Conservation (phyloP, 176 grass and related monocot genomes). For the Raddia guianensis region DNA sequence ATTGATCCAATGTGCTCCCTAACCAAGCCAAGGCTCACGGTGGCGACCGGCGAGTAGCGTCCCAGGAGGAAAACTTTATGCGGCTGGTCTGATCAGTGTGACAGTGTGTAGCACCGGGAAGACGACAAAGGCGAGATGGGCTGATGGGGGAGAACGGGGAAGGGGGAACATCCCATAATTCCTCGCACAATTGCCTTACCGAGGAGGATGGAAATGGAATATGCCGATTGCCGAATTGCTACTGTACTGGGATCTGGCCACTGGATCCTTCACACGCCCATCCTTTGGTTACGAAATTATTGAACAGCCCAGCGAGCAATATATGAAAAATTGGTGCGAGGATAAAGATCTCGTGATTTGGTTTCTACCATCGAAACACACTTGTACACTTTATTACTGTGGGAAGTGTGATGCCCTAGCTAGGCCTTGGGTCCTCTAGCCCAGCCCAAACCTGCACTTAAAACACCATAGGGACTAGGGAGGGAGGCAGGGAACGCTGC, state of each 20-base stretch:
- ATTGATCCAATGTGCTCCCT: conserved; percentile 12
- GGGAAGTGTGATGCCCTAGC: no score
- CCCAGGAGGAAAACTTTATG: conserved; percentile 27
- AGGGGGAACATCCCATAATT: not conserved
- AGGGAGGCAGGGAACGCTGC: no score
- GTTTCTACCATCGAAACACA: no score
- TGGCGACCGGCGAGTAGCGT: not conserved
- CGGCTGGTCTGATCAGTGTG: not conserved
- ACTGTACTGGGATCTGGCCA: not conserved
- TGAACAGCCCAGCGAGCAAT: no score
- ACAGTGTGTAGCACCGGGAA: not conserved
- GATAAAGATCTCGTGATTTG: no score
- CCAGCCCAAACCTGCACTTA: no score
- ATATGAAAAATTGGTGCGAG: no score
- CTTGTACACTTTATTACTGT: no score
- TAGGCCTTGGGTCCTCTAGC: no score
- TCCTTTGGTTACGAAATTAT: no score
- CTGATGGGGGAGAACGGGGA: not conserved
- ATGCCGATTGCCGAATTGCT: not conserved
- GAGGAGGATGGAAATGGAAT: not conserved
- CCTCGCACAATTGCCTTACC: not conserved
- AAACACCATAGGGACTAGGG: no score
- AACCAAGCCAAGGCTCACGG: not conserved
- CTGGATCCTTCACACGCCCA: not conserved
- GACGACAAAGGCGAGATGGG: not conserved